phyloP scores from a whole-genome alignment of 148 eudicot genomes.

The Rhododendron williamsianum region DNA sequence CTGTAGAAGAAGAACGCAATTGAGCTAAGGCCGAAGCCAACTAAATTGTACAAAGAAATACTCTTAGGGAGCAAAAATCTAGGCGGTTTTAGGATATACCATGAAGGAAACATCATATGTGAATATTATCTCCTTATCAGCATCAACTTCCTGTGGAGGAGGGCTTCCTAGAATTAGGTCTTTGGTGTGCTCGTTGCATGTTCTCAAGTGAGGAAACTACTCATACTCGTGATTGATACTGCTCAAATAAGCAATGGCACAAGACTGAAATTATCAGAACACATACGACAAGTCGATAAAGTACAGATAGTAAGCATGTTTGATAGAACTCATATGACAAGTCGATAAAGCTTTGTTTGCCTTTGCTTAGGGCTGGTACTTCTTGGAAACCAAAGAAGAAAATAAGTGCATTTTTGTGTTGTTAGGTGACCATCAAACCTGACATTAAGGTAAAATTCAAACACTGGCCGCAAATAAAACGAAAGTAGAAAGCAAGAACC shows the following conservation, averaged over 20 bases:
- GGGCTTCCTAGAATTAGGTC: not conserved
- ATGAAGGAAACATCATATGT: conserved; percentile 42
- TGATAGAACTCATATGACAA: no score
- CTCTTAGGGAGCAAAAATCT: not conserved
- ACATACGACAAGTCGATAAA: not conserved
- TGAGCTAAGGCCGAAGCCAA: not conserved
- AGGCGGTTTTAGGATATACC: conserved; percentile 19
- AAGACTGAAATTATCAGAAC: not conserved
- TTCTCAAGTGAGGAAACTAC: conserved; percentile 14
- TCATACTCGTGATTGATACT: conserved; percentile 45
- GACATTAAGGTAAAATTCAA: not conserved
- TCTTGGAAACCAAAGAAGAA: no score
- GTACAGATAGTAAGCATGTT: no score
- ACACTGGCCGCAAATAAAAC: not conserved
- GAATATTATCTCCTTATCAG: conserved; percentile 8
- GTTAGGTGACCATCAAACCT: not conserved
- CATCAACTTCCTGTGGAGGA: conserved; percentile 18
- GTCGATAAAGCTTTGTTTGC: no score
- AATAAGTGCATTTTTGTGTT: no score
- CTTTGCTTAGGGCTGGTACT: no score
- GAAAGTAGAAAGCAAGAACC: conserved; percentile 25
- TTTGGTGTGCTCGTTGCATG: conserved; percentile 14
- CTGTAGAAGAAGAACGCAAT: conserved; percentile 14
- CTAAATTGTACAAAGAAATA: no score
- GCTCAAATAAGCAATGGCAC: not conserved